Evolutionary conservation across 257 asterid genomes (phyloP).

Genomic region (Asclepias syriaca): DNA sequence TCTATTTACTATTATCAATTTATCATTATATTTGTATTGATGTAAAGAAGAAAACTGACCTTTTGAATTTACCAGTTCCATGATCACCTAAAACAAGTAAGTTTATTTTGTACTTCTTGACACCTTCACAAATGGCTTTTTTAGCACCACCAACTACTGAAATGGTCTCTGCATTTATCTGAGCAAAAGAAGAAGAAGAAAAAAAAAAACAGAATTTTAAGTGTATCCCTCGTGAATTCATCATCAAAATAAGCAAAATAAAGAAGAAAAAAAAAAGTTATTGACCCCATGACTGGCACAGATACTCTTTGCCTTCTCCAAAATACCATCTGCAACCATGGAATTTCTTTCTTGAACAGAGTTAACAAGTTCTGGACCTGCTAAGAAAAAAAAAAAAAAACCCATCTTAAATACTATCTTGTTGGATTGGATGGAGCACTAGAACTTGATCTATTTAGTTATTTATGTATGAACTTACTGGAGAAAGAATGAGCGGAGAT

Average conservation of each 20-base stretch:
- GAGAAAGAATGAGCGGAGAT: slow-evolving; percentile 16
- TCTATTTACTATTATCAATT: too few relatives aligned
- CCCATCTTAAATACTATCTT: not conserved
- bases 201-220: not conserved
- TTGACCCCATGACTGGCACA: slow-evolving; percentile 22
- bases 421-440: not conserved
- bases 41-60: not conserved
- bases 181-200: not conserved
- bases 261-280: too few relatives aligned
- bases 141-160: slow-evolving; percentile 17
- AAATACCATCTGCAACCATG: slow-evolving; percentile 11
- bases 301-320: slow-evolving; percentile 25
- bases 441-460: not conserved
- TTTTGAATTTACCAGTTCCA: slow-evolving; percentile 11
- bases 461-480: slow-evolving; percentile 4
- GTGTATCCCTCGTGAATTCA: too few relatives aligned
- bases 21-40: too few relatives aligned
- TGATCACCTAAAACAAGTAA: slow-evolving; percentile 23
- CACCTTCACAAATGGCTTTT: slow-evolving; percentile 19
- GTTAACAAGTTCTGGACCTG: slow-evolving; percentile 17
- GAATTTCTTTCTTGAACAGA: slow-evolving; percentile 22
- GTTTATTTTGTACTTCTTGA: slow-evolving; percentile 11
- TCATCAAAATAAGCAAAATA: too few relatives aligned
- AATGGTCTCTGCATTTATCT: slow-evolving; percentile 22
- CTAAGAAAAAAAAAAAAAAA: not conserved